phyloP scores from a whole-genome alignment of 768 basidiomycete species.

The Xerocomus brunneocitrinus region DNA sequence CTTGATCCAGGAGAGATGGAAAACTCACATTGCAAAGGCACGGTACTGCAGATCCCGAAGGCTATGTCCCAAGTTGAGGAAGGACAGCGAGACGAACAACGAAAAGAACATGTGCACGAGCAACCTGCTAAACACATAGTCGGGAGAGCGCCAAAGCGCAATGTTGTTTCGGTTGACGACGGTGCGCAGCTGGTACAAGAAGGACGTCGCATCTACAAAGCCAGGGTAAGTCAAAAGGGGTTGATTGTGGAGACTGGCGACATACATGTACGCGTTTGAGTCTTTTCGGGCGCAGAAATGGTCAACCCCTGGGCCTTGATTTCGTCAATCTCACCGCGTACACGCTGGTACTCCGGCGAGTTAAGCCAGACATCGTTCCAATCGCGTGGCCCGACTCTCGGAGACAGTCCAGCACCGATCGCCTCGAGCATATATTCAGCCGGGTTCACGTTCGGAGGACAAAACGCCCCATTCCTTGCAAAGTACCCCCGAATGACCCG shows the following conservation, averaged over 20 bases:
- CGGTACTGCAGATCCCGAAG: constrained; percentile 72
- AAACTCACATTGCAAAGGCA: constrained; percentile 67
- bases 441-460: constrained; percentile 76
- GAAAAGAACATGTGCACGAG: constrained; percentile 72
- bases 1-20: background rate
- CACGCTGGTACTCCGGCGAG: constrained; percentile 51
- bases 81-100: constrained; percentile 70
- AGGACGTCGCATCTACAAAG: constrained; percentile 62
- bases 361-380: constrained; percentile 86
- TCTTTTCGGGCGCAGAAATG: constrained; percentile 36
- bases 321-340: constrained; percentile 39
- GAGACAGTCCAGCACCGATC: constrained; percentile 79
- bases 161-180: constrained; percentile 64
- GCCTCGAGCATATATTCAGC: constrained; percentile 78
- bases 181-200: constrained; percentile 65
- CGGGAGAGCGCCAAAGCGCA: constrained; percentile 78
- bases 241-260: background rate
- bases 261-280: constrained; percentile 47
- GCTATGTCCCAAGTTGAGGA: constrained; percentile 67
- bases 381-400: constrained; percentile 70
- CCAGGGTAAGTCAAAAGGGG: background rate
- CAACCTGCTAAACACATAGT: constrained; percentile 80
- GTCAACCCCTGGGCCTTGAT: constrained; percentile 48
- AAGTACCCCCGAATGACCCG: constrained; percentile 70
- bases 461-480: constrained; percentile 60